Base-by-base conservation (phyloP, 2,329 filamentous ascomycete species). In the Emericellopsis cladophorae region DNA sequence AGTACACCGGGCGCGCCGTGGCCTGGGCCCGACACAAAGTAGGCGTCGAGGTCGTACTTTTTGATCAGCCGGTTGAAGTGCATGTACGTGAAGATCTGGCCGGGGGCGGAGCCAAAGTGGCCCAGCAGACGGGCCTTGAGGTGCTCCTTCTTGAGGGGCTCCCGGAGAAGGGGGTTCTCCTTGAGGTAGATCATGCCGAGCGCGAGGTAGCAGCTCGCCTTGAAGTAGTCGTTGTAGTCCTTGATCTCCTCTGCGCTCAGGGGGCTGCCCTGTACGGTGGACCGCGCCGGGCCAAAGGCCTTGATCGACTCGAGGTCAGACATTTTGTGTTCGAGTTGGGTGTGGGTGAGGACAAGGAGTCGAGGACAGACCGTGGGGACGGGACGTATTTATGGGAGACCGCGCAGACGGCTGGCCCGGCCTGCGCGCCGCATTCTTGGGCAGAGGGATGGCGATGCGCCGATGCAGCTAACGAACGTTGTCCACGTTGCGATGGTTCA, bases 51-150 rank as follows among this genome's bases (percentile, higher is more conserved):
- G 47, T 84, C 74, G 52, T 86, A 83, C 60, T 87, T 88, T 59
- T 83, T 86, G 67, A 88, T 86, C 44, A 88, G 64, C 29, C 82
- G 79, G 60, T 88, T 88, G 69, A 86, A 82, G 62, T 88, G 83
- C 65, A 87, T 84, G 58, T 79, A 88, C 29, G 81, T 84, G 60
- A 89, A 88, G 44, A 81, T 79, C 59, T 88, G 84, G 12, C 83
- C 84, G n/a, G 84, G 79, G 39, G 84, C 82, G 3, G 81, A 85
- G 41, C 84, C 84, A 69, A 84, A 89, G 55, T 89, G 84, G 32
- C 84, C 84, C 2, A 89, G 67, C 8, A 88, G 66, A 48, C 84
- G 76, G 44, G 73, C 68, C 62, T 89, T 89, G 62, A 88, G 67
- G 53, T 88, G 79, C 41, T 84, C 76, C 26, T 73, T 63, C 49